A percentile compares a stretch with the other conserved stretches of the same genome.
Conservation (phyloP, 202 grass and related monocot species). For the Carex sylvatica region DNA sequence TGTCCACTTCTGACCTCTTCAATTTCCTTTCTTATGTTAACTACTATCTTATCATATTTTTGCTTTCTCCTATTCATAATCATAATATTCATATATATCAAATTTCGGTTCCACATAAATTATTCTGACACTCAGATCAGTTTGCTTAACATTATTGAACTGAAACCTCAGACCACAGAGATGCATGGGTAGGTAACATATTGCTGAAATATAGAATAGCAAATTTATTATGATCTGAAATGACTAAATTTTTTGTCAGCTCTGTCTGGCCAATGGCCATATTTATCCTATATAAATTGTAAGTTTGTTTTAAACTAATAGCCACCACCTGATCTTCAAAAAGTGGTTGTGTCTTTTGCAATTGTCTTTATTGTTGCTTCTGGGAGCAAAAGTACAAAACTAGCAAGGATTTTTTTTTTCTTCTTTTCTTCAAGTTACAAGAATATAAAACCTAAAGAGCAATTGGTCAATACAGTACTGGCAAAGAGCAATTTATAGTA, state of each 20-base stretch:
- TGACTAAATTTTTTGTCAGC: background rate
- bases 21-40: background rate
- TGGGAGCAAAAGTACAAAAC: constrained; percentile 1
- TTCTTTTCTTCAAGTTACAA: background rate
- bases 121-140: background rate
- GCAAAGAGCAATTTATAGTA: background rate
- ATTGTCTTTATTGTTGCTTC: background rate
- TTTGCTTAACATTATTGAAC: background rate
- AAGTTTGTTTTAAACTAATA: background rate
- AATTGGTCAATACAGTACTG: background rate
- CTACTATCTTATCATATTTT: background rate
- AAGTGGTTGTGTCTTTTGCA: background rate
- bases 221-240: background rate
- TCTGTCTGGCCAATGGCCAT: background rate
- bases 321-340: background rate
- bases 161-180: background rate
- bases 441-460: background rate
- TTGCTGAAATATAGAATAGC: background rate
- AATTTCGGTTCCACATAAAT: background rate
- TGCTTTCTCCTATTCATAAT: background rate
- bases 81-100: background rate
- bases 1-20: background rate
- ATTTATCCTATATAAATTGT: background rate
- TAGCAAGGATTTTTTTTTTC: background rate
- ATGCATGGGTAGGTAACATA: background rate